These are phyloP conservation scores for Cenchrus fungigraminus DNA, from an alignment of 176 grass and related monocot species.

Conservation along the genomic window DNA sequence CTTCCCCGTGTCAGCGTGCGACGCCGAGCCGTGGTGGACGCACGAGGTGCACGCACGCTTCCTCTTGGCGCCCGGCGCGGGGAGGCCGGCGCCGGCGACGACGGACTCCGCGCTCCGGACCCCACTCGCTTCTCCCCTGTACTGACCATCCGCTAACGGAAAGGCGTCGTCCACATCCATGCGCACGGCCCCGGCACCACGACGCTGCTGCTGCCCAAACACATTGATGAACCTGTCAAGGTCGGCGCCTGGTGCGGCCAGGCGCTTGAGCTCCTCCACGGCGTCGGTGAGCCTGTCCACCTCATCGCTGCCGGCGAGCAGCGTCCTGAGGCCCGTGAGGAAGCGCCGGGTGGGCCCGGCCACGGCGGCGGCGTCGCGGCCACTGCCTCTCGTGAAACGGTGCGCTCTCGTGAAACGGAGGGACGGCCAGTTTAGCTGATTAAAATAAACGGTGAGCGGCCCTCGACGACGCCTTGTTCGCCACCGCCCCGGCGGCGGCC, in stretches of 20 bases:
- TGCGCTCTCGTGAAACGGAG: no score
- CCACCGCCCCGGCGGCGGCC: no score
- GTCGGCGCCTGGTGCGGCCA: neutral
- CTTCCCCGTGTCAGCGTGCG: neutral
- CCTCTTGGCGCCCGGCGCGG: slow-evolving; percentile 10
- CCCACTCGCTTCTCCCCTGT: neutral
- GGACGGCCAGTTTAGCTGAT: no score
- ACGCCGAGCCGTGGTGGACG: neutral
- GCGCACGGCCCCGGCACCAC: neutral
- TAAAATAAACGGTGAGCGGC: no score
- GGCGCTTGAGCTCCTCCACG: slow-evolving; percentile 34
- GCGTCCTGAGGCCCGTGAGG: neutral
- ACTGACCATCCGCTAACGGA: no score
- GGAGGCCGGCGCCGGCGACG: neutral
- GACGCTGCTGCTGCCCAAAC: neutral
- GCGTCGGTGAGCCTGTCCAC: slow-evolving; percentile 29
- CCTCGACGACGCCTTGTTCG: no score
- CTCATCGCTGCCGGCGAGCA: slow-evolving; percentile 30
- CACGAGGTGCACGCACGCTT: slow-evolving; percentile 1
- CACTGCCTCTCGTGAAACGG: no score
- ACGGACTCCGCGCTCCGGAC: neutral
- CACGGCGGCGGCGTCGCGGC: neutral
- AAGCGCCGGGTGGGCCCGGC: slow-evolving; percentile 7
- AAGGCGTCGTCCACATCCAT: slow-evolving; percentile 30
- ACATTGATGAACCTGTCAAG: slow-evolving; percentile 24